Evolutionary conservation across 352 stramenopile genomes (phyloP).

Genomic region (Globisporangium nodosum): DNA sequence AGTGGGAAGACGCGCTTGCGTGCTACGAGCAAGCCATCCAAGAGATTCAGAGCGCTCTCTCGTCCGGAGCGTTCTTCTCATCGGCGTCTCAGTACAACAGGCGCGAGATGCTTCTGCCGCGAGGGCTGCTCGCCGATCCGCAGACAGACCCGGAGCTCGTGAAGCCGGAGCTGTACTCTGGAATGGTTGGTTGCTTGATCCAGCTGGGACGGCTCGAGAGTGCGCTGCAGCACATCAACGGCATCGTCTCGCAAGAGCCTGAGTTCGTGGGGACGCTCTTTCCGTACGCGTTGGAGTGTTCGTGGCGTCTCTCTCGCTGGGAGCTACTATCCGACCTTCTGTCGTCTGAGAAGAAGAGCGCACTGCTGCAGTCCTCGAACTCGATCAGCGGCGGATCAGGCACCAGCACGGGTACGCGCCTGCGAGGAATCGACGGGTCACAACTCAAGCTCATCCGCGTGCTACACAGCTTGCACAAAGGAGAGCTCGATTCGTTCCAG

Average conservation of each 20-base stretch:
- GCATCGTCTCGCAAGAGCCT: conserved; percentile 74
- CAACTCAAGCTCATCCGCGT: conserved; percentile 80
- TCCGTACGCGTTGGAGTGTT: conserved; percentile 76
- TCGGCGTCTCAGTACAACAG: not conserved
- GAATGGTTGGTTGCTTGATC: conserved; percentile 81
- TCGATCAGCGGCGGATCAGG: not conserved
- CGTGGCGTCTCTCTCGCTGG: conserved; percentile 84
- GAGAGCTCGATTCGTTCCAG: conserved; percentile 47
- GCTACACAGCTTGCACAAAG: conserved; percentile 63
- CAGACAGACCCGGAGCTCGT: conserved; percentile 44
- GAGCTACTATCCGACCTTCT: conserved; percentile 71
- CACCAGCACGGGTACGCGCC: conserved; percentile 9
- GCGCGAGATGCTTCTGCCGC: conserved; percentile 13
- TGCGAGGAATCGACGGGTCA: conserved; percentile 66
- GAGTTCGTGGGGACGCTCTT: conserved; percentile 77
- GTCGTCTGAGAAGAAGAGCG: conserved; percentile 67
- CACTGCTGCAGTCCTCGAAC: conserved; percentile 31
- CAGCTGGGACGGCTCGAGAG: conserved; percentile 79
- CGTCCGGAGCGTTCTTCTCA: conserved; percentile 19
- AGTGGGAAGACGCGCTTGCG: conserved; percentile 71
- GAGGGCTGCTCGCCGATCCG: conserved; percentile 19
- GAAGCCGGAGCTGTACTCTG: conserved; percentile 73
- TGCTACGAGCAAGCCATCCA: conserved; percentile 80
- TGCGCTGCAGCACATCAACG: conserved; percentile 83
- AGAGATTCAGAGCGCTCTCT: conserved; percentile 49